Evolutionary conservation across 768 basidiomycete species (phyloP), one percentile per base, ranked within the genome.

Genomic region (Pilatotrama ljubarskyi): DNA sequence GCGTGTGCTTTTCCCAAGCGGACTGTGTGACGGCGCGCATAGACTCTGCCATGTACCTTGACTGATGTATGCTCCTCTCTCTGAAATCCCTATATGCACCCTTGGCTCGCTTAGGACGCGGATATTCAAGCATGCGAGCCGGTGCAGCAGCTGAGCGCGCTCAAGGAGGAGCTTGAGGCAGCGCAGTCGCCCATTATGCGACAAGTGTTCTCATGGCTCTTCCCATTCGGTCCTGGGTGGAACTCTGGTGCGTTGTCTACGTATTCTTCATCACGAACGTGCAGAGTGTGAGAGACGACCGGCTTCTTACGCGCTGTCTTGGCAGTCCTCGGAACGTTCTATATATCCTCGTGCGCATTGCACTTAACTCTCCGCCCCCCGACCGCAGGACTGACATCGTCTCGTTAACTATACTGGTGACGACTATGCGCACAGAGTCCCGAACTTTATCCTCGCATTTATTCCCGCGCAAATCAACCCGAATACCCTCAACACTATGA

Each of bases 361-460:
- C 53, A 61, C 62, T 41, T 43, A 17, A 58, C 48, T 20, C 55
- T 52, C 51, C 41, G 51, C 25, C 55, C 40, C n/a, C n/a, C 43
- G 58, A 46, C 58, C 60, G 62, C 58, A 56, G 59, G 65, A 61
- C 63, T 58, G 42, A 51, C 32, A 62, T 37, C 55, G 51, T 22
- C 61, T 58, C 52, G 53, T 71, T 64, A 62, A 63, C 58, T 46
- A 29, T 59, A 50, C 58, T 17, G 53, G 62, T 58, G 64, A 66
- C 65, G 69, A n/a, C 14, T n/a, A 70, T 60, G 35, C 22, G 25
- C 46, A 62, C 70, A 95, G 93, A 37, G 84, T 95, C 58, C 94
- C 94, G 49, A 97, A 97, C 76, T 91, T 97, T 67, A 93, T 97
- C 63, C 88, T 97, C 52, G 91, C 91, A 5, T 94, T 95, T 71